Evolutionary conservation across 768 basidiomycete species (phyloP).

Genomic region (Tricholoma matsutake): DNA sequence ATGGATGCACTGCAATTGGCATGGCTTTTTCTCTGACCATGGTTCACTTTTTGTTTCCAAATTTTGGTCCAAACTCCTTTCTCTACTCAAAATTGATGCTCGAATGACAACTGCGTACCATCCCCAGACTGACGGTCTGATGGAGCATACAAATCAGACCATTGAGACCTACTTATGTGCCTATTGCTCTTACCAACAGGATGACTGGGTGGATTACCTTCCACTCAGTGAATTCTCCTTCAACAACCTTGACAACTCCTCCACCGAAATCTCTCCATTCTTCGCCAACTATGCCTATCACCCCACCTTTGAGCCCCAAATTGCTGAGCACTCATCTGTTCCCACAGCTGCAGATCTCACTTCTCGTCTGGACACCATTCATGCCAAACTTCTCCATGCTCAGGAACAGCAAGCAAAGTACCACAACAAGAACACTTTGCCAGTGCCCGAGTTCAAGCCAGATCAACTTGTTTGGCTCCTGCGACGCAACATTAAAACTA

Average conservation of each 20-base stretch:
- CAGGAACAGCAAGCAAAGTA: slow-evolving; percentile 25
- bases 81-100: no score
- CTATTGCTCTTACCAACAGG: no score
- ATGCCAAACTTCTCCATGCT: slow-evolving; percentile 28
- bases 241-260: slow-evolving; percentile 28
- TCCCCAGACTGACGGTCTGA: no score
- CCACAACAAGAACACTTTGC: slow-evolving; percentile 23
- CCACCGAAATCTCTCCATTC: slow-evolving; percentile 31
- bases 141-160: no score
- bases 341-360: slow-evolving; percentile 32
- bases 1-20: no score
- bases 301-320: slow-evolving; percentile 26
- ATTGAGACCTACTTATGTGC: no score
- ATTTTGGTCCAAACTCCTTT: no score
- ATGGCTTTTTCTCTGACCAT: no score
- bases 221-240: no score
- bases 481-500: slow-evolving; percentile 36
- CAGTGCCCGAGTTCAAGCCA: slow-evolving; percentile 25
- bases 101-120: no score
- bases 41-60: no score
- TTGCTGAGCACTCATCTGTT: slow-evolving; percentile 25
- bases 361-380: slow-evolving; percentile 25
- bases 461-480: slow-evolving; percentile 41
- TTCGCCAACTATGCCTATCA: slow-evolving; percentile 25
- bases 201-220: no score